phyloP scores from a whole-genome alignment of 1,139 yeast species.

The Trichomonascaceae sp. region DNA sequence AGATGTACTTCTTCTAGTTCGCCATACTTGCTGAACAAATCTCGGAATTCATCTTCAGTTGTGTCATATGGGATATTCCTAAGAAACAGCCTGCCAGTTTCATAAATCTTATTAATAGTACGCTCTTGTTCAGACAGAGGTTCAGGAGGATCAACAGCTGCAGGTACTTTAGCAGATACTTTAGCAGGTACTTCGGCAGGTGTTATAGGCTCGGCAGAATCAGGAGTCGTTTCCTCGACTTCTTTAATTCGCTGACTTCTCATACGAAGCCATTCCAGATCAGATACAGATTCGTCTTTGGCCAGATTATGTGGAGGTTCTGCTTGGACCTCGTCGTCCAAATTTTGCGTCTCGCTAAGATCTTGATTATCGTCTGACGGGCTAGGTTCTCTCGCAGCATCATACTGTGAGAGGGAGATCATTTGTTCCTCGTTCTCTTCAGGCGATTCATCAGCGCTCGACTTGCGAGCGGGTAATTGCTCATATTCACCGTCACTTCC shows the following conservation, averaged over 20 bases:
- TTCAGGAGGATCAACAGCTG: constrained; percentile 22
- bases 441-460: constrained; percentile 18
- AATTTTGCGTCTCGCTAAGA: constrained; percentile 16
- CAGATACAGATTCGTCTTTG: constrained; percentile 55
- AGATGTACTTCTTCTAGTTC: constrained; percentile 58
- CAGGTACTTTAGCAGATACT: constrained; percentile 27
- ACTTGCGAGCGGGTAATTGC: constrained; percentile 15
- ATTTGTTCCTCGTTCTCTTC: constrained; percentile 22
- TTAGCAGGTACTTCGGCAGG: no score
- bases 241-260: constrained; percentile 71
- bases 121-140: constrained; percentile 40
- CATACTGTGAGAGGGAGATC: constrained; percentile 14
- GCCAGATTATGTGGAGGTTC: constrained; percentile 34
- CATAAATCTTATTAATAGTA: constrained; percentile 46
- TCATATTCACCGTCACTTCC: constrained; percentile 29
- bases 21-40: constrained; percentile 48
- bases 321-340: constrained; percentile 9
- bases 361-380: constrained; percentile 14
- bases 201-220: constrained; percentile 41
- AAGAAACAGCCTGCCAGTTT: constrained; percentile 78
- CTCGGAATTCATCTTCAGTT: constrained; percentile 68
- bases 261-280: constrained; percentile 81
- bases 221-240: constrained; percentile 31
- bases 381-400: constrained; percentile 12
- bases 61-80: constrained; percentile 81